Percentiles rank a stretch among this genome's conserved stretches.
Evolutionary conservation across 768 basidiomycete species (phyloP).

Genomic region (Calocybe indica): DNA sequence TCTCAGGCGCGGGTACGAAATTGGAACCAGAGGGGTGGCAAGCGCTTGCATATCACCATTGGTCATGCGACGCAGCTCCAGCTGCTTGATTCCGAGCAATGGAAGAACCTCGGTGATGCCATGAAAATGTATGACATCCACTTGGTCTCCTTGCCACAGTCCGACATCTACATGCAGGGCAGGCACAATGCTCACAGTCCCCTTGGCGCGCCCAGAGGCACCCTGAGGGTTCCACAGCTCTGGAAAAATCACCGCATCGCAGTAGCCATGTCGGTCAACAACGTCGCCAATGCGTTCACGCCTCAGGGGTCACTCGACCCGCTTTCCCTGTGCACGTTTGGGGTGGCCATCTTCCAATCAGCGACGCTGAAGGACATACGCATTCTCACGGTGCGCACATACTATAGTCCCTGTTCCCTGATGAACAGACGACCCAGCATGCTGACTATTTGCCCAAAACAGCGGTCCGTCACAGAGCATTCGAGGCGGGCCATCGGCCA

Average conservation of each 20-base stretch:
- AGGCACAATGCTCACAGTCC: slow-evolving; percentile 26
- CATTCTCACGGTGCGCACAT: slow-evolving; percentile 39
- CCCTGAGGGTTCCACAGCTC: slow-evolving; percentile 48
- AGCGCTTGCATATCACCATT: slow-evolving; percentile 38
- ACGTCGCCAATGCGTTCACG: slow-evolving; percentile 63
- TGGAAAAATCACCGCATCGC: slow-evolving; percentile 37
- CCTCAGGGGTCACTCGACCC: slow-evolving; percentile 64
- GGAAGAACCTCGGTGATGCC: slow-evolving; percentile 33
- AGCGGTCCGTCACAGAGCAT: slow-evolving; percentile 48
- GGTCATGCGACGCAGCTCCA: slow-evolving; percentile 59
- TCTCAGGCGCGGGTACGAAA: slow-evolving; percentile 25
- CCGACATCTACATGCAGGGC: slow-evolving; percentile 67
- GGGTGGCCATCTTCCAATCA: slow-evolving; percentile 53
- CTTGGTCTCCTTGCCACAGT: slow-evolving; percentile 56
- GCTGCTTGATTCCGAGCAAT: slow-evolving; percentile 39
- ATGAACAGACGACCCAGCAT: background rate
- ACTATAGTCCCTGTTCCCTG: background rate
- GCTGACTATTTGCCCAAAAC: slow-evolving; percentile 8
- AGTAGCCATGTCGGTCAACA: slow-evolving; percentile 56
- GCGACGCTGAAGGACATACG: slow-evolving; percentile 41
- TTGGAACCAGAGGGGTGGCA: slow-evolving; percentile 10
- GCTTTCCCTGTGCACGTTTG: slow-evolving; percentile 51
- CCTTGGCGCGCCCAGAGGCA: slow-evolving; percentile 43
- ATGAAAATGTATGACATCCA: slow-evolving; percentile 41
- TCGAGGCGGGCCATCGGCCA: slow-evolving; percentile 46